Evolutionary conservation across 2,329 filamentous ascomycete species (phyloP), one percentile per base, ranked within the genome.

Genomic region (Penicillium sp.): DNA sequence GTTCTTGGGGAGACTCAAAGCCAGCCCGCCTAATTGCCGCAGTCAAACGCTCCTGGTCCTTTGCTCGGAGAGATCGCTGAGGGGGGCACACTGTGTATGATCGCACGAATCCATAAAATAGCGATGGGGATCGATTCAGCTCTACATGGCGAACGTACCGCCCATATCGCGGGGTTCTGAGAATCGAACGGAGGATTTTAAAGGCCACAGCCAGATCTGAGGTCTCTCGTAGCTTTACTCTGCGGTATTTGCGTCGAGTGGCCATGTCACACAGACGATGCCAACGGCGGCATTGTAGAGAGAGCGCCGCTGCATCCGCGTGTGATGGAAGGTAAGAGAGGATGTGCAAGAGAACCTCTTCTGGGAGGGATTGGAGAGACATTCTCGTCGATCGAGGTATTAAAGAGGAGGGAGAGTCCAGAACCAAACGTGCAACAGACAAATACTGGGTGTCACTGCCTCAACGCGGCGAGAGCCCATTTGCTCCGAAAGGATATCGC

Each of bases 131-230:
- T 21, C 18, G 23, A n/a, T 28, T 18, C 5, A 56, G 53, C 40
- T 60, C 58, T 20, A 65, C 28, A 47, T 63, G 55, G 4, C 56
- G 59, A 33, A 66, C 60, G 46, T 61, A 65, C 14, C 55, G 26
- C 6, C 62, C 63, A 16, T 65, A 47, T 4, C 12, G 52, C 14
- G 63, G 64, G 16, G 48, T 43, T 35, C 59, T 60, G 23, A 66
- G 23, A 3, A 65, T 65, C 3, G 59, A 47, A 52, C 62, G 55
- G 1, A 66, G 42, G 20, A 63, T 35, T 3, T 47, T 38, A 21
- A 66, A 66, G 4, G 56, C 46, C 6, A 12, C 38, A 12, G 65
- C 60, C 11, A 62, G 18, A 9, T 42, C 16, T 2, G 46, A 56
- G 0, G 18, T 28, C 16, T 23, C 14, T 2, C 20, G 51, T 14